Percentiles rank a stretch among this genome's conserved stretches.
Evolutionary conservation across 2,329 filamentous ascomycete genomes (phyloP).

Genomic region (Trichoderma koningii): DNA sequence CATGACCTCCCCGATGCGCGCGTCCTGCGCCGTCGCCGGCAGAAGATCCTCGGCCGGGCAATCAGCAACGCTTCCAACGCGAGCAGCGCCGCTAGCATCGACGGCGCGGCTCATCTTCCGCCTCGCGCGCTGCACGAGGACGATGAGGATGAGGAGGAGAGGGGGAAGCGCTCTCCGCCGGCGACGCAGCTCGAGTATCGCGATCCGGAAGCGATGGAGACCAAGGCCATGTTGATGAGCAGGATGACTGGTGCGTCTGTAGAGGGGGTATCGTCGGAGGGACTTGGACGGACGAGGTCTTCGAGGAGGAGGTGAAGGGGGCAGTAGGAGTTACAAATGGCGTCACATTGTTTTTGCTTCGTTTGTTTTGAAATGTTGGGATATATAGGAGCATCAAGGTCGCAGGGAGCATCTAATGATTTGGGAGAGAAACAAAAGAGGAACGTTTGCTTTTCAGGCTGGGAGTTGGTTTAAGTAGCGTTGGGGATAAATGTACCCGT

Average conservation of each 20-base stretch:
- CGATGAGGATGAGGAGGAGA: conserved; percentile 32
- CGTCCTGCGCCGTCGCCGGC: conserved; percentile 47
- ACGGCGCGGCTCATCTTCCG: conserved; percentile 4
- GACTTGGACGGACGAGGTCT: conserved; percentile 17
- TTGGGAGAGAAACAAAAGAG: neutral
- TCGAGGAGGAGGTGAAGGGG: conserved; percentile 15
- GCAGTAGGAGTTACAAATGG: no score
- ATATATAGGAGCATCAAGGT: neutral
- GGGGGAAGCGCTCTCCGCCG: conserved; percentile 39
- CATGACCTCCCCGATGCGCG: conserved; percentile 28
- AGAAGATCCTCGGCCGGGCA: conserved; percentile 59
- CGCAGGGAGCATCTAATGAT: neutral
- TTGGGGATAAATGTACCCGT: neutral
- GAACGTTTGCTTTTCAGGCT: neutral
- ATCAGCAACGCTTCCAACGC: conserved; percentile 58
- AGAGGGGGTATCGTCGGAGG: neutral
- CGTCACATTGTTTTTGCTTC: no score
- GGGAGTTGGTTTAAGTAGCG: neutral
- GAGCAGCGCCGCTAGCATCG: conserved; percentile 47
- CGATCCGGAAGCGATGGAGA: conserved; percentile 51
- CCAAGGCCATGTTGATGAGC: conserved; percentile 48
- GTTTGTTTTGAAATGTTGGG: neutral
- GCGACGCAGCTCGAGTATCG: conserved; percentile 58
- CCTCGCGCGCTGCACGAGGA: conserved; percentile 30
- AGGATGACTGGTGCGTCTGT: conserved; percentile 42